Evolutionary conservation across 768 basidiomycete species (phyloP).

Genomic region (Suillus cothurnatus): DNA sequence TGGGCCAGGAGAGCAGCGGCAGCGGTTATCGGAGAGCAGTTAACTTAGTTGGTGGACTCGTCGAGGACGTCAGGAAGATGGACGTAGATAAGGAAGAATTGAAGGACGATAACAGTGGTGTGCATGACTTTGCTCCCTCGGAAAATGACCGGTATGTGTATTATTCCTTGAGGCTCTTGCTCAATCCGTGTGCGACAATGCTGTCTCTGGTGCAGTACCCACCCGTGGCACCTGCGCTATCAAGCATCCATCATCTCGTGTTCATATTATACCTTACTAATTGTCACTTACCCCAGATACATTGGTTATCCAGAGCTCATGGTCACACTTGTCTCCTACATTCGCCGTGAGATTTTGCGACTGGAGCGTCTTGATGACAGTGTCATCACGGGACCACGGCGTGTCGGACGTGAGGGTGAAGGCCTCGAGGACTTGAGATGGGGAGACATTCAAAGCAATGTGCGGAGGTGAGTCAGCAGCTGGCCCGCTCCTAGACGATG

Average conservation of each 20-base stretch:
- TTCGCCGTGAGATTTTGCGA: constrained; percentile 70
- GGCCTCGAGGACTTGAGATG: constrained; percentile 33
- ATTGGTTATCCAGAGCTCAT: constrained; percentile 76
- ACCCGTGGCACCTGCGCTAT: background rate
- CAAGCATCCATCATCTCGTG: background rate
- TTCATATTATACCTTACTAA: background rate
- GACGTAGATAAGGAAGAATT: constrained; percentile 60
- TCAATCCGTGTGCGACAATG: background rate
- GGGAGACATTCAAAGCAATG: constrained; percentile 12
- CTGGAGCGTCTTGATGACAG: constrained; percentile 59
- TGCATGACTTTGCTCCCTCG: constrained; percentile 64
- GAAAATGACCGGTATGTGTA: constrained; percentile 41
- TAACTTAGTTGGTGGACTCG: constrained; percentile 69
- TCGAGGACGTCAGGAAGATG: constrained; percentile 60
- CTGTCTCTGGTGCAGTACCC: background rate
- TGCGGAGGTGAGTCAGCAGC: background rate
- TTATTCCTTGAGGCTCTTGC: background rate
- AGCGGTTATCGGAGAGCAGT: constrained; percentile 58
- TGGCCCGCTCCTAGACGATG: no score
- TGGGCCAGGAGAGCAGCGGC: constrained; percentile 17
- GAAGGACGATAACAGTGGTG: constrained; percentile 68
- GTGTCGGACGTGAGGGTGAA: constrained; percentile 36
- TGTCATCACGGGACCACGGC: constrained; percentile 33
- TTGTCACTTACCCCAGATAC: constrained; percentile 50
- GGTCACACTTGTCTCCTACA: constrained; percentile 66